These are phyloP conservation scores for Euryodendron excelsum DNA, from an alignment of 148 eudicot genomes.

Conservation along the genomic window DNA sequence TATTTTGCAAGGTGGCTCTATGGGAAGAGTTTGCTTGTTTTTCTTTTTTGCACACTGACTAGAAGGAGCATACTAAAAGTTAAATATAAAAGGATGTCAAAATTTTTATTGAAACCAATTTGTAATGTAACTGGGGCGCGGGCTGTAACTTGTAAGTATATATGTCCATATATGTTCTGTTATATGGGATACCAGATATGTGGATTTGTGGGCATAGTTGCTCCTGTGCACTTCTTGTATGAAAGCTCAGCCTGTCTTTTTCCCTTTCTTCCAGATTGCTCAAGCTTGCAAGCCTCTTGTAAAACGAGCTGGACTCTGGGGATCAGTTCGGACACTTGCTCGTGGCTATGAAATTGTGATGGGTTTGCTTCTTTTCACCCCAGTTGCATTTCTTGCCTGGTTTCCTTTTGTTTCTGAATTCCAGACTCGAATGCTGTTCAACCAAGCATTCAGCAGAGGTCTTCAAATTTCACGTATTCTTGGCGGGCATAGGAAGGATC, in stretches of 20 bases:
- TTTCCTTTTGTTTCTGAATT: conserved; percentile 84
- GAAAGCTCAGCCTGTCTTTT: neutral
- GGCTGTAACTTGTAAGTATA: too few relatives aligned
- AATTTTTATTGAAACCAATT: too few relatives aligned
- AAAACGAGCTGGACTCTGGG: conserved; percentile 53
- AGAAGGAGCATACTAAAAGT: too few relatives aligned
- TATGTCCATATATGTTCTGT: neutral
- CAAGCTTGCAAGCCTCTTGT: conserved; percentile 70
- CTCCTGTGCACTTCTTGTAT: neutral
- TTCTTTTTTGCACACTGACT: too few relatives aligned
- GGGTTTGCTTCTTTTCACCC: conserved; percentile 80
- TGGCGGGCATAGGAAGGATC: conserved; percentile 78
- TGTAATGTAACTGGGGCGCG: too few relatives aligned
- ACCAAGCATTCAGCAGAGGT: conserved; percentile 91
- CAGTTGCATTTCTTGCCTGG: conserved; percentile 85
- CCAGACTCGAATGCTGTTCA: conserved; percentile 79
- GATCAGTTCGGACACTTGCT: conserved; percentile 68
- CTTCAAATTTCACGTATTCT: conserved; percentile 81
- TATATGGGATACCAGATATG: neutral
- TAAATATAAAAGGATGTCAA: too few relatives aligned
- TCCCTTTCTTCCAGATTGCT: conserved; percentile 44
- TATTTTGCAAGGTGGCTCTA: too few relatives aligned
- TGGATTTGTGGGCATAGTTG: neutral
- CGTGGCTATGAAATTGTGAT: conserved; percentile 76
- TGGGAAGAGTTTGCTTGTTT: too few relatives aligned